A percentile compares a stretch with the other conserved stretches of the same genome.
phyloP scores from a whole-genome alignment of 495 filamentous ascomycete species.

The Penicillium simplicissimum region DNA sequence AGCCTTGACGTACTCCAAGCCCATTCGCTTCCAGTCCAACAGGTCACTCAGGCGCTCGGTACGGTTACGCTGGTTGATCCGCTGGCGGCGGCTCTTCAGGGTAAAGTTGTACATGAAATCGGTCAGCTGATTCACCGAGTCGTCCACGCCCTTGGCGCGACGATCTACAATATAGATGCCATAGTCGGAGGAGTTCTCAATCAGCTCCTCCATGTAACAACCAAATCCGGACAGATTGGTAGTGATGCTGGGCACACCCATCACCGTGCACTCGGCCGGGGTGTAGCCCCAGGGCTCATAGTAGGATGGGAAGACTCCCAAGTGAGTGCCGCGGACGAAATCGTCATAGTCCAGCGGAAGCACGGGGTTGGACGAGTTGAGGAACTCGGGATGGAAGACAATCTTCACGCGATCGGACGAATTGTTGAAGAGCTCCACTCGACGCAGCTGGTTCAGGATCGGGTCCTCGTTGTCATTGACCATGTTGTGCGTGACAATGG shows the following conservation, averaged over 20 bases:
- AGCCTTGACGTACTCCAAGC: conserved; percentile 98
- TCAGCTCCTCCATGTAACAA: conserved; percentile 99
- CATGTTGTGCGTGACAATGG: conserved; percentile 99
- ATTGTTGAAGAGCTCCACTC: conserved; percentile 96
- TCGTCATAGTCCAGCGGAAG: conserved; percentile 97
- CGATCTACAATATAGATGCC: conserved; percentile 99
- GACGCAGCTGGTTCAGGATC: conserved; percentile 92
- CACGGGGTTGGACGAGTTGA: conserved; percentile 93
- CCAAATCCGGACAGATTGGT: conserved; percentile 97
- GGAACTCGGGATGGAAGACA: conserved; percentile 96
- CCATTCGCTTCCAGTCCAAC: conserved; percentile 99
- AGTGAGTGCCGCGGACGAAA: conserved; percentile 93
- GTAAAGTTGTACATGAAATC: conserved; percentile 95
- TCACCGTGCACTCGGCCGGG: conserved; percentile 96
- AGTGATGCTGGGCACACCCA: conserved; percentile 98
- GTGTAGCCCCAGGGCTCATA: conserved; percentile 99
- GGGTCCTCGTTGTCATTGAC: conserved; percentile 89
- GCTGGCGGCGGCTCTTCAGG: conserved; percentile 88
- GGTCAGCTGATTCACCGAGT: conserved; percentile 92
- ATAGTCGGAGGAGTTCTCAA: conserved; percentile 96
- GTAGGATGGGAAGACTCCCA: conserved; percentile 96
- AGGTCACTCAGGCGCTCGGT: conserved; percentile 94
- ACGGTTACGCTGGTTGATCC: conserved; percentile 98
- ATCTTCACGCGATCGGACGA: conserved; percentile 94
- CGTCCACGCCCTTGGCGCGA: conserved; percentile 92